Evolutionary conservation across 2,329 filamentous ascomycete species (phyloP).

Genomic region (Penicillium nordicum): DNA sequence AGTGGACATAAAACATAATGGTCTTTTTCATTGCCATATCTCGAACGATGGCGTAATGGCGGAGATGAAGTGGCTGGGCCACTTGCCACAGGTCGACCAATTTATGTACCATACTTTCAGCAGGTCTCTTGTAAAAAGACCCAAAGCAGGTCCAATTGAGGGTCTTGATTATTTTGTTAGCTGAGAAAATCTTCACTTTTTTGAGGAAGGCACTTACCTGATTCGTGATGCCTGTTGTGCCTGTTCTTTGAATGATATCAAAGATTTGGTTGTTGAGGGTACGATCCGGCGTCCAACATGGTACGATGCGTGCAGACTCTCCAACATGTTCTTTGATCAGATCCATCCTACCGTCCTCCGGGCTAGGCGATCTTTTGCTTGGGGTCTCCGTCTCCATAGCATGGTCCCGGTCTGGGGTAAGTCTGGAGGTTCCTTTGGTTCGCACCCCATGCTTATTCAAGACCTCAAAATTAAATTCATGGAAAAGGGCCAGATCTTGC

Average conservation of each 20-base stretch:
- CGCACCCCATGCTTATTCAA: slow-evolving; percentile 24
- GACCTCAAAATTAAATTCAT: slow-evolving; percentile 33
- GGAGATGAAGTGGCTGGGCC: slow-evolving; percentile 57
- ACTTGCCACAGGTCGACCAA: slow-evolving; percentile 56
- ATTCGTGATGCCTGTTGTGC: slow-evolving; percentile 50
- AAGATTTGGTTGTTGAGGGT: slow-evolving; percentile 52
- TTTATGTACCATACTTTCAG: slow-evolving; percentile 52
- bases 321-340: slow-evolving; percentile 26
- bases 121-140: slow-evolving; percentile 51
- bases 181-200: background rate
- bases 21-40: slow-evolving; percentile 51
- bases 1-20: slow-evolving; percentile 53
- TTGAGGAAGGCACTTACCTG: slow-evolving; percentile 29
- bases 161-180: slow-evolving; percentile 25
- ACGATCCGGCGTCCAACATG: slow-evolving; percentile 55
- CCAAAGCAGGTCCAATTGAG: slow-evolving; percentile 47
- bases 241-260: slow-evolving; percentile 47
- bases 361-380: slow-evolving; percentile 3
- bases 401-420: slow-evolving; percentile 19
- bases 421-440: slow-evolving; percentile 5
- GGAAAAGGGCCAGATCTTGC: slow-evolving; percentile 40
- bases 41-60: slow-evolving; percentile 55
- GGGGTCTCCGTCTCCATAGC: slow-evolving; percentile 24
- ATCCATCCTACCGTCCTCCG: slow-evolving; percentile 16
- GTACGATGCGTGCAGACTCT: slow-evolving; percentile 40